Evolutionary conservation across 495 filamentous ascomycete genomes (phyloP).

Genomic region (Aspergillus sclerotiicarbonarius): DNA sequence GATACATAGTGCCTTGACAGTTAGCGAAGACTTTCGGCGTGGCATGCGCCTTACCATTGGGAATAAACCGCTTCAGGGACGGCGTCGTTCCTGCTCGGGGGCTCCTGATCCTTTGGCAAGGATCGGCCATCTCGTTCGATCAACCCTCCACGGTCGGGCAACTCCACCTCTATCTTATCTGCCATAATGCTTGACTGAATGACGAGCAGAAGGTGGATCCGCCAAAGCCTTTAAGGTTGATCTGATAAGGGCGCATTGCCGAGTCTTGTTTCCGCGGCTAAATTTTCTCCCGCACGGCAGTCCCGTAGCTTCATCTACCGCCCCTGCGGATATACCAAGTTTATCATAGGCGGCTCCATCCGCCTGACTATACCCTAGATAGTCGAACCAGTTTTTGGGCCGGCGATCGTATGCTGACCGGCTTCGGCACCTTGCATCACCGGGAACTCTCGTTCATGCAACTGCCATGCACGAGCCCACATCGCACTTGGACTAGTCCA

Average conservation of each 20-base stretch:
- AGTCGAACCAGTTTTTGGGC: neutral
- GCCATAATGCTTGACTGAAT: neutral
- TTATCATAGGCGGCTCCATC: neutral
- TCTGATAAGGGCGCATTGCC: neutral
- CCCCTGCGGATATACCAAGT: neutral
- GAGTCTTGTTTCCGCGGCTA: neutral
- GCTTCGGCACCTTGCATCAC: neutral
- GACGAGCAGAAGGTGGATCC: neutral
- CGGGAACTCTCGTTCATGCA: too few relatives aligned
- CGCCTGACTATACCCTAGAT: too few relatives aligned
- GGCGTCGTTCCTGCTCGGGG: neutral
- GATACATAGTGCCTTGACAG: conserved; percentile 17
- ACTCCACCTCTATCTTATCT: neutral
- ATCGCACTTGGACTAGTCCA: too few relatives aligned
- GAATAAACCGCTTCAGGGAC: neutral
- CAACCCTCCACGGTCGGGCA: neutral
- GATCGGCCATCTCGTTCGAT: neutral
- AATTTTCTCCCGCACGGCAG: neutral
- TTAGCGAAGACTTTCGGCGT: neutral
- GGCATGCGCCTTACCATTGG: neutral
- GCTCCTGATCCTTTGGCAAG: neutral
- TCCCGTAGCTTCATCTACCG: neutral
- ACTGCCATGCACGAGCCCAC: too few relatives aligned
- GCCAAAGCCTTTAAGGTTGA: neutral
- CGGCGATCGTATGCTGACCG: neutral